These are phyloP conservation scores for Amanita bisporigera DNA, from an alignment of 1,284 basidiomycete species.

Conservation along the genomic window DNA sequence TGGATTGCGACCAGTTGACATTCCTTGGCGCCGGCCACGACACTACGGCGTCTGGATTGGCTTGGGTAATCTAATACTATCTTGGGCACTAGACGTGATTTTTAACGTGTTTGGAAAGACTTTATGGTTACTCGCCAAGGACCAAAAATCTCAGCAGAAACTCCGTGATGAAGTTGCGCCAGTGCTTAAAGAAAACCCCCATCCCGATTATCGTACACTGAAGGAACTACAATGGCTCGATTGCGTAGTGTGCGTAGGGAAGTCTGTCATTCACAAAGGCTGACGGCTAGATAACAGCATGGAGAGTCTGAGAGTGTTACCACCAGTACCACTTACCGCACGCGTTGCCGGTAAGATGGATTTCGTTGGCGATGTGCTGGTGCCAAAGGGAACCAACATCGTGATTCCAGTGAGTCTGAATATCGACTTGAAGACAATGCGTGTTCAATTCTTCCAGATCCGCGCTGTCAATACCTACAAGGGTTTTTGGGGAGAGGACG, in stretches of 20 bases:
- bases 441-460: slow-evolving; percentile 34
- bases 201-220: slow-evolving; percentile 45
- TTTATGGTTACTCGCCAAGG: slow-evolving; percentile 38
- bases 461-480: slow-evolving; percentile 48
- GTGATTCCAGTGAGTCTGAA: too few relatives aligned
- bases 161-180: too few relatives aligned
- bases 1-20: slow-evolving; percentile 43
- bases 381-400: neutral
- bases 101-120: slow-evolving; percentile 20
- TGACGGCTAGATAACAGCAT: too few relatives aligned
- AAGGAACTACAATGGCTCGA: slow-evolving; percentile 53
- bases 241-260: too few relatives aligned
- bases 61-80: slow-evolving; percentile 44
- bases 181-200: too few relatives aligned
- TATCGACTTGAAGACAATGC: neutral
- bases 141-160: slow-evolving; percentile 18
- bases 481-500: slow-evolving; percentile 48
- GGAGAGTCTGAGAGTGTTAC: too few relatives aligned
- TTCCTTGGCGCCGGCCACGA: slow-evolving; percentile 60
- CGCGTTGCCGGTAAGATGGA: too few relatives aligned
- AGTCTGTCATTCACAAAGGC: too few relatives aligned
- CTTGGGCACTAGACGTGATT: neutral
- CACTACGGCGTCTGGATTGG: slow-evolving; percentile 55
- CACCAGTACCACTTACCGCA: too few relatives aligned
- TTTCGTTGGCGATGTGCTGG: slow-evolving; percentile 22